These are phyloP conservation scores for Aspergillus versicolor DNA, from an alignment of 2,329 filamentous ascomycete genomes.

Conservation along the genomic window DNA sequence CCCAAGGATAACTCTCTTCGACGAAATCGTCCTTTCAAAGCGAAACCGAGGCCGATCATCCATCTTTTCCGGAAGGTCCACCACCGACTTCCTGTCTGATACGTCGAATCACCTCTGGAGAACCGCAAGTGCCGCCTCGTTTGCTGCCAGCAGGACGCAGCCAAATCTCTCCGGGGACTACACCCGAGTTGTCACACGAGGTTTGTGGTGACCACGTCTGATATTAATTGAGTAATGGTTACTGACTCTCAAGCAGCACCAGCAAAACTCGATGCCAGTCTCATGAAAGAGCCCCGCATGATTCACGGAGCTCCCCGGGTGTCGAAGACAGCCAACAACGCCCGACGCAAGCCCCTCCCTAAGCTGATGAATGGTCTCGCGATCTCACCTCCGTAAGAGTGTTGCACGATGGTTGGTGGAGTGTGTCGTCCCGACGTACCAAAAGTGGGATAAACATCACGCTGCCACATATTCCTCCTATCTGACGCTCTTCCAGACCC, in stretches of 20 bases:
- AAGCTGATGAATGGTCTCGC: slow-evolving; percentile 43
- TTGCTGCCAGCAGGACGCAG: slow-evolving; percentile 51
- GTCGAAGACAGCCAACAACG: slow-evolving; percentile 45
- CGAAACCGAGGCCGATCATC: slow-evolving; percentile 60
- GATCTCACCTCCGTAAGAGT: slow-evolving; percentile 33
- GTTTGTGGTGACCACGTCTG: slow-evolving; percentile 33
- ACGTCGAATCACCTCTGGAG: slow-evolving; percentile 65
- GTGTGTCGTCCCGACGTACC: slow-evolving; percentile 13
- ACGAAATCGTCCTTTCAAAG: slow-evolving; percentile 65
- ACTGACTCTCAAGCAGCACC: slow-evolving; percentile 63
- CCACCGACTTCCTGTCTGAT: slow-evolving; percentile 60
- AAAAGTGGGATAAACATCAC: slow-evolving; percentile 11
- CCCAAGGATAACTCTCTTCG: slow-evolving; percentile 60
- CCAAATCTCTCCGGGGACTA: slow-evolving; percentile 51
- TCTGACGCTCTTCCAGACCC: slow-evolving; percentile 2
- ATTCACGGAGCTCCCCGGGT: slow-evolving; percentile 81
- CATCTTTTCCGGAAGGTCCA: slow-evolving; percentile 52
- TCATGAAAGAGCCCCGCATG: slow-evolving; percentile 89
- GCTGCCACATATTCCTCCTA: slow-evolving; percentile 13
- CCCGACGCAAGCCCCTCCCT: slow-evolving; percentile 43
- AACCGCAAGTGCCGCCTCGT: slow-evolving; percentile 58
- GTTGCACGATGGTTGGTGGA: slow-evolving; percentile 19
- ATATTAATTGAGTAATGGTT: slow-evolving; percentile 23
- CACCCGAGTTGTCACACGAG: slow-evolving; percentile 50
- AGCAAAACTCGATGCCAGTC: slow-evolving; percentile 74